Base-by-base conservation (phyloP, 1,284 basidiomycete species). In the Fomitopsis schrenkii region DNA sequence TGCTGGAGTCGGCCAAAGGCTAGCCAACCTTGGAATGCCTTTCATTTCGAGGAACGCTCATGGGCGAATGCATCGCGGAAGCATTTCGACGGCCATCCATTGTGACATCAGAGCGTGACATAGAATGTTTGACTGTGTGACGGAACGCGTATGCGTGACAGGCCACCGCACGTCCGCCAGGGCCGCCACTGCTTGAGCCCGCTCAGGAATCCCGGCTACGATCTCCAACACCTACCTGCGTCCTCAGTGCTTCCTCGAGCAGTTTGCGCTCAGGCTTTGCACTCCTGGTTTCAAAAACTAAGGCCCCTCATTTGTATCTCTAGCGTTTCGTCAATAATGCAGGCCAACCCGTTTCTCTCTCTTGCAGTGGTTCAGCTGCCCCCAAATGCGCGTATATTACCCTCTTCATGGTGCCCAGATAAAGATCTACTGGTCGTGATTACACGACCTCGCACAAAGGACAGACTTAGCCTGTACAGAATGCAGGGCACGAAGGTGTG, bases 381-480 rank as follows among this genome's bases (percentile, higher is more conserved):
- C 6, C 75, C 81, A 10, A 75, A 82, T 42, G 83, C 81, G 57
- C 83, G 86, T 46, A 68, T 93, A 28, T 73, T 90, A 26, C 61
- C 75, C 10, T 81, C 85, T 19, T 84, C 91, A 58, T 93, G 91
- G 69, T 92, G 91, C 72, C 91, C 91, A 17, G 91, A 93, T 76
- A 93, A 93, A 73, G 91, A 94, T 73, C 77, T 93, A 35, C 76
- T 92, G 10, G 77, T 87, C 19, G 76, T 93, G 9, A 76, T 92
- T 50, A 85, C 85, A 61, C 81, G 84, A 40, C 74, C 86, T 19
- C 87, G 85, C 33, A 83, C 83, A 41, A 81, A 82, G 62, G 88
- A 91, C 68, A 82, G 83, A 62, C 74, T 93, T 67, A 85, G 85
- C 65, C 77, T 94, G 36, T 93, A 90, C 90, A 92, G 90, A 66